Evolutionary conservation across 1,139 yeast genomes (phyloP).

Genomic region (Sugiyamaella japonica): DNA sequence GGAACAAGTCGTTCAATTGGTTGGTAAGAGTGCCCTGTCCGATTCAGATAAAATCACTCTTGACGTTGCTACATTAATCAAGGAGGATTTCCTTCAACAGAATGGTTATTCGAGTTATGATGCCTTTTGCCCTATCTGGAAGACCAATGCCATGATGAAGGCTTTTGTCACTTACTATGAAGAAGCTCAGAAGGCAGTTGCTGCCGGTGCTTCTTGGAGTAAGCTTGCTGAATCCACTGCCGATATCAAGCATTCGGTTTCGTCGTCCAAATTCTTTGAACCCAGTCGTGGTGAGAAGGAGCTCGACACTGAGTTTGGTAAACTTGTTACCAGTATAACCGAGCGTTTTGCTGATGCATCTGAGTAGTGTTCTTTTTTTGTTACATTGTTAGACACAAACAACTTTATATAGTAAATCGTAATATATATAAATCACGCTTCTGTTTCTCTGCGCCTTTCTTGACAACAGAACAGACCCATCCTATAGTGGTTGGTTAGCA

Average conservation of each 20-base stretch:
- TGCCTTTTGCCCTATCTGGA: constrained; percentile 99
- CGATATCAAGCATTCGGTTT: constrained; percentile 89
- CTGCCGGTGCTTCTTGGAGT: constrained; percentile 94
- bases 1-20: constrained; percentile 98
- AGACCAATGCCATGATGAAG: constrained; percentile 97
- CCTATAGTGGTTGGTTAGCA: background rate
- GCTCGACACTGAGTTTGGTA: constrained; percentile 72
- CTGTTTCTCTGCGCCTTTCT: background rate
- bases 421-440: constrained; percentile 1
- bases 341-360: constrained; percentile 93
- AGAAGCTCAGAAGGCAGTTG: constrained; percentile 95
- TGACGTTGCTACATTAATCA: constrained; percentile 86
- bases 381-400: background rate
- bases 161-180: constrained; percentile 87
- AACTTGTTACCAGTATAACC: constrained; percentile 69
- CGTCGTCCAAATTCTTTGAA: constrained; percentile 93
- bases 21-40: constrained; percentile 95
- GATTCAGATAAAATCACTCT: constrained; percentile 95
- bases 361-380: constrained; percentile 1
- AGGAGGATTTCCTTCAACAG: constrained; percentile 98
- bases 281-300: constrained; percentile 88
- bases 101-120: constrained; percentile 98
- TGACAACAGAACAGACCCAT: constrained; percentile 1
- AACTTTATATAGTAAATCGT: constrained; percentile 2
- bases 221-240: constrained; percentile 84